phyloP scores from a whole-genome alignment of 1,284 basidiomycete species.

The Marasmius tenuissimus region DNA sequence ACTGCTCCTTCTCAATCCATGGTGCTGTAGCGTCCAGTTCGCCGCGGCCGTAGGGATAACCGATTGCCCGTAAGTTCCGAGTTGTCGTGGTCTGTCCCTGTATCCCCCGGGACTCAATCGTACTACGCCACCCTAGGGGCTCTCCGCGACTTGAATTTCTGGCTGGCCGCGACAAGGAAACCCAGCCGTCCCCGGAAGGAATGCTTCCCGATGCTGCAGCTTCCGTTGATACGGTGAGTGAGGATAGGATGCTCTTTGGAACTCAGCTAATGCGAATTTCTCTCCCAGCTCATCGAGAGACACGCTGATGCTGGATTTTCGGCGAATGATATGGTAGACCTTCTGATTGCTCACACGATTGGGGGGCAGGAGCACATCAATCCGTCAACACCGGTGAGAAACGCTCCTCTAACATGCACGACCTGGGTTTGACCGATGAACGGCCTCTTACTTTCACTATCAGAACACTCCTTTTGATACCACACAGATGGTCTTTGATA shows the following conservation, averaged over 20 bases:
- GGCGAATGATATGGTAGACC: constrained; percentile 35
- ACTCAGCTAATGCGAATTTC: constrained; percentile 18
- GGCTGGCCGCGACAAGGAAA: constrained; percentile 30
- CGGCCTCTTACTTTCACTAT: no score
- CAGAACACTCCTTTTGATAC: constrained; percentile 30
- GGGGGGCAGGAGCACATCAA: constrained; percentile 29
- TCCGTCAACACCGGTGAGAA: background rate
- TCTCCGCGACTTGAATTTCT: constrained; percentile 34
- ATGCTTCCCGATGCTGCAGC: constrained; percentile 29
- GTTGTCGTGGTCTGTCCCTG: background rate
- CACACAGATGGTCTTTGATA: constrained; percentile 32
- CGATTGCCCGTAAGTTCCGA: constrained; percentile 24
- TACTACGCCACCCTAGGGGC: constrained; percentile 15
- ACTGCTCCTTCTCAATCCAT: background rate
- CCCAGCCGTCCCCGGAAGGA: constrained; percentile 24
- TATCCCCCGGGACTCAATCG: background rate
- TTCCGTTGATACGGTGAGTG: constrained; percentile 8
- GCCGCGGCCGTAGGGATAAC: constrained; percentile 39
- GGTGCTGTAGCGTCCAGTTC: constrained; percentile 35
- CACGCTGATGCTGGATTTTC: constrained; percentile 39
- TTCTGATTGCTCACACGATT: constrained; percentile 37
- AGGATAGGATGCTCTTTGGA: background rate
- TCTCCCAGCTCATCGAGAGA: constrained; percentile 32
- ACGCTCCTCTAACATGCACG: no score
- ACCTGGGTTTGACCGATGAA: no score